These are phyloP conservation scores for Tuber borchii DNA, from an alignment of 495 filamentous ascomycete genomes.

Conservation along the genomic window DNA sequence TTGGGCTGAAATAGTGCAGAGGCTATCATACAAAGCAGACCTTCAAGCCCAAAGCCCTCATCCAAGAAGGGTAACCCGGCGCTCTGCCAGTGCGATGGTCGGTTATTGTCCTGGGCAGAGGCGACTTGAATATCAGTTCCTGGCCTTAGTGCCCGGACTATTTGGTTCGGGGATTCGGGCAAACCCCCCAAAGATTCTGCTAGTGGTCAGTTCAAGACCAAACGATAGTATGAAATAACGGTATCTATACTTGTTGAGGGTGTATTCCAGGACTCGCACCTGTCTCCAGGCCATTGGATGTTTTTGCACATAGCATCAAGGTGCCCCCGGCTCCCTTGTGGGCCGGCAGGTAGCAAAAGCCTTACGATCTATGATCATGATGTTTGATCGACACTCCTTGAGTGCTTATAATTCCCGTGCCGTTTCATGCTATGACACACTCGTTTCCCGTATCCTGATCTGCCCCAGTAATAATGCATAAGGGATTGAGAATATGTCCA, in stretches of 20 bases:
- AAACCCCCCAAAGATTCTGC: neutral
- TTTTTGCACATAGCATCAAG: neutral
- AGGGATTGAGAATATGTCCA: neutral
- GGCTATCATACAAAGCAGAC: neutral
- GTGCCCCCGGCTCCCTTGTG: neutral
- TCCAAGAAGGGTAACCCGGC: neutral
- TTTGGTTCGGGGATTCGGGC: neutral
- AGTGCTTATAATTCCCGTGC: conserved; percentile 1
- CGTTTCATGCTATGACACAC: neutral
- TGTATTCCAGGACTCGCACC: neutral
- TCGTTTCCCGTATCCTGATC: neutral
- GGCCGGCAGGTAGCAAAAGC: conserved; percentile 2
- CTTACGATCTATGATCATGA: conserved; percentile 4
- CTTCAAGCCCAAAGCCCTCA: neutral
- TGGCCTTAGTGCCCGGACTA: neutral
- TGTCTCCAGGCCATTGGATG: neutral
- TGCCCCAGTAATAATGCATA: neutral
- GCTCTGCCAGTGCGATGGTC: neutral
- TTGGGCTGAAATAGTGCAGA: neutral
- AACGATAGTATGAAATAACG: neutral
- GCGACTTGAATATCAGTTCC: neutral
- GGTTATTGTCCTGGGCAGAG: neutral
- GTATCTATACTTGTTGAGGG: neutral
- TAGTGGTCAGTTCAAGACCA: neutral
- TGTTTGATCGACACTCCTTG: neutral